A percentile compares a stretch with the other conserved stretches of the same genome.
Evolutionary conservation across 2,329 filamentous ascomycete species (phyloP).

Genomic region (Clonostachys byssicola): DNA sequence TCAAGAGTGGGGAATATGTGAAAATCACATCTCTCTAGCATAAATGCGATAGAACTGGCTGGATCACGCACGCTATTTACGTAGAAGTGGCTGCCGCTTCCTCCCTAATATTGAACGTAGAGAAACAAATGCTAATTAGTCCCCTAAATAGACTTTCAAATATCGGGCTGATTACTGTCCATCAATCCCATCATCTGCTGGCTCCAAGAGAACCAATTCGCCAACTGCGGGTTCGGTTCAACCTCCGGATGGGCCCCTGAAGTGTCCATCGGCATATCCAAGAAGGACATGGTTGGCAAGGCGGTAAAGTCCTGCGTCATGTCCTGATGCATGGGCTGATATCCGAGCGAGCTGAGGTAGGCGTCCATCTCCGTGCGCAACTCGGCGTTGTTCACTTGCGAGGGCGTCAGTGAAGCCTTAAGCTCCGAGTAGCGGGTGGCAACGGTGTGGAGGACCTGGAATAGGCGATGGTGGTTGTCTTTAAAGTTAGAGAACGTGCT

Average conservation of each 20-base stretch:
- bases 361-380: not conserved
- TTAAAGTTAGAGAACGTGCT: not conserved
- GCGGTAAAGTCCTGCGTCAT: not conserved
- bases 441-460: constrained; percentile 1
- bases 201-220: not conserved
- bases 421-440: not conserved
- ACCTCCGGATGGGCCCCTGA: not conserved
- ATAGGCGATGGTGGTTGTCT: not conserved
- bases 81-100: no score
- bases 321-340: not conserved
- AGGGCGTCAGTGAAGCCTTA: constrained; percentile 15
- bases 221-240: not conserved
- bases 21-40: no score
- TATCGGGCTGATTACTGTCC: not conserved
- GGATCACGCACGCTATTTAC: no score
- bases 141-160: no score
- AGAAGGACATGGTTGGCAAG: not conserved
- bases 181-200: not conserved
- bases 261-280: not conserved
- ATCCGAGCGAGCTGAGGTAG: not conserved
- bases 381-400: not conserved
- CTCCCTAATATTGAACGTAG: no score
- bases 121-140: no score
- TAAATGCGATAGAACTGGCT: no score
- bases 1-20: no score